These are phyloP conservation scores for Scutellaria galericulata DNA, from an alignment of 257 asterid species.

Conservation along the genomic window DNA sequence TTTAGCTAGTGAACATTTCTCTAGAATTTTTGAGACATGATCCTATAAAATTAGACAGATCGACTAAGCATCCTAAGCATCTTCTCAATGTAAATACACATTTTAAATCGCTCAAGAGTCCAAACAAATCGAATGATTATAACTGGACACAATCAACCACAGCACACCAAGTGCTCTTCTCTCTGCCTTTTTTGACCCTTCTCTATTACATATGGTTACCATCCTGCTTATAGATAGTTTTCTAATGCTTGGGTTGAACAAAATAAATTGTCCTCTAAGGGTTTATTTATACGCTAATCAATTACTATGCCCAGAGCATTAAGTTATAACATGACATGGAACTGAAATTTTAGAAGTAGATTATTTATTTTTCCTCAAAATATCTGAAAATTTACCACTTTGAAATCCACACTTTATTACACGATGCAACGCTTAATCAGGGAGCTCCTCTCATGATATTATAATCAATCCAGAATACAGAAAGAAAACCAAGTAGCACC, in stretches of 20 bases:
- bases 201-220: neutral
- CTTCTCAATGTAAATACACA: neutral
- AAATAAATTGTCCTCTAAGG: neutral
- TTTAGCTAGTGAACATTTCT: slow-evolving; percentile 4
- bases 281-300: neutral
- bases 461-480: slow-evolving; percentile 11
- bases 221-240: slow-evolving; percentile 1
- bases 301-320: neutral
- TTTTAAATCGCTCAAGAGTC: slow-evolving; percentile 1
- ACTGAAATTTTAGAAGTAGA: neutral
- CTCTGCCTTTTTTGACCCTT: neutral
- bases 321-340: neutral
- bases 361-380: neutral
- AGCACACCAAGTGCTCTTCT: neutral
- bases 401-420: neutral
- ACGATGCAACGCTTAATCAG: neutral
- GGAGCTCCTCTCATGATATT: slow-evolving; percentile 1
- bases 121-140: neutral
- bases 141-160: slow-evolving; percentile 6
- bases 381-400: neutral
- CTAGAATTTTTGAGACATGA: slow-evolving; percentile 11
- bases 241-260: neutral
- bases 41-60: neutral
- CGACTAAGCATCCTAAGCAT: neutral
- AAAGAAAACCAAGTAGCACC: slow-evolving; percentile 6